Evolutionary conservation across 2,329 filamentous ascomycete genomes (phyloP).

Genomic region (Biscogniauxia mediterranea): DNA sequence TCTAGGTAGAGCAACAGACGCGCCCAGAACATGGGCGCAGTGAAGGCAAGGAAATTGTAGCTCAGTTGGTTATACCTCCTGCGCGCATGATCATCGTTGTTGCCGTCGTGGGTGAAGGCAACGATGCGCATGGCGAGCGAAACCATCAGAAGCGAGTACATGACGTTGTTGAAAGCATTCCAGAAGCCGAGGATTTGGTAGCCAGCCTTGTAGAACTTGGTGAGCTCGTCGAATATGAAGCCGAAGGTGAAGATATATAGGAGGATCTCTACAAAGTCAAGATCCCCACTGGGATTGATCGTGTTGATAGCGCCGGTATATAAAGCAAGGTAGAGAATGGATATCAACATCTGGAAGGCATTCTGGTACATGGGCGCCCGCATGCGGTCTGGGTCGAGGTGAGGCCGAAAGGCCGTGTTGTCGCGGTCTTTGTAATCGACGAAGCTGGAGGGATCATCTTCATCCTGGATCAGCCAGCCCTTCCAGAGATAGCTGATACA

Average conservation of each 20-base stretch:
- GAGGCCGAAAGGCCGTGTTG: constrained; percentile 72
- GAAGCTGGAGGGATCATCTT: constrained; percentile 85
- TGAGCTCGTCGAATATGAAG: constrained; percentile 82
- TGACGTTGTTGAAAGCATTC: constrained; percentile 87
- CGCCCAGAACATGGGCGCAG: constrained; percentile 95
- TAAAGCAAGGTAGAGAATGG: constrained; percentile 75
- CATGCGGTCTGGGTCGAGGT: constrained; percentile 94
- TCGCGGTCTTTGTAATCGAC: constrained; percentile 82
- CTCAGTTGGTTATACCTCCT: constrained; percentile 72
- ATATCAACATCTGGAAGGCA: constrained; percentile 79
- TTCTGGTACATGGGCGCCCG: constrained; percentile 92
- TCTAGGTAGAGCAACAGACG: constrained; percentile 90
- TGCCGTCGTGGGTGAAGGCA: constrained; percentile 60
- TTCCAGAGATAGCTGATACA: constrained; percentile 91
- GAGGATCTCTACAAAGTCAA: constrained; percentile 79
- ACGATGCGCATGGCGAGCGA: constrained; percentile 79
- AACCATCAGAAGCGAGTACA: constrained; percentile 76
- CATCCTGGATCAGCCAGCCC: constrained; percentile 95
- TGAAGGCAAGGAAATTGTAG: constrained; percentile 93
- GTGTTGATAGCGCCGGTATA: constrained; percentile 94
- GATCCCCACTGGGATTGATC: constrained; percentile 78
- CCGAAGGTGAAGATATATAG: constrained; percentile 90
- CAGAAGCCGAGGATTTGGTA: constrained; percentile 91
- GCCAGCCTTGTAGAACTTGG: constrained; percentile 93
- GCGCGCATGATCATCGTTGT: constrained; percentile 48